Evolutionary conservation across 495 filamentous ascomycete species (phyloP).

Genomic region (Hypoxylon lenormandii): DNA sequence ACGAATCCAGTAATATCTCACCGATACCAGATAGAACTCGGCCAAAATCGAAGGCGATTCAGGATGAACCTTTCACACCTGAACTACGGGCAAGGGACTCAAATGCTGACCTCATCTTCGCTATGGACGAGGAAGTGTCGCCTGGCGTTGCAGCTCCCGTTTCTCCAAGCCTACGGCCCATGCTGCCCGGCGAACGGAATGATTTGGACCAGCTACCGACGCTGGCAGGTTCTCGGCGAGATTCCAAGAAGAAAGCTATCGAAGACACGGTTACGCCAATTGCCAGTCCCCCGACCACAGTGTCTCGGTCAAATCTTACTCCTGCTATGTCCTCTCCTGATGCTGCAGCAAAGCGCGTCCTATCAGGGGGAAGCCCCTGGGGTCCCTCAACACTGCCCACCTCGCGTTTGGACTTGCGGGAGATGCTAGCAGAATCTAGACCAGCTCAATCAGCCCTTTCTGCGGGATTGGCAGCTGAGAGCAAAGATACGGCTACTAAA

Average conservation of each 20-base stretch:
- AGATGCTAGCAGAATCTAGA: constrained; percentile 84
- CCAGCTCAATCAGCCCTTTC: constrained; percentile 75
- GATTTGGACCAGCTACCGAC: constrained; percentile 40
- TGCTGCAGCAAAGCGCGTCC: constrained; percentile 10
- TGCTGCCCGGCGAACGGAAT: constrained; percentile 7
- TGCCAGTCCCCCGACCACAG: constrained; percentile 15
- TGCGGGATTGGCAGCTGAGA: constrained; percentile 72
- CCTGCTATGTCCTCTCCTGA: constrained; percentile 14
- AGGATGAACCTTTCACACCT: constrained; percentile 66
- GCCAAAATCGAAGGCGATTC: constrained; percentile 60
- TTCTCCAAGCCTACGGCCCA: constrained; percentile 35
- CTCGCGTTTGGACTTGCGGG: constrained; percentile 78
- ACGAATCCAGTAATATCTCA: constrained; percentile 65
- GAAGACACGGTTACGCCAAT: constrained; percentile 31
- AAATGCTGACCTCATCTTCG: constrained; percentile 84
- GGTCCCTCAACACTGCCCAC: constrained; percentile 65
- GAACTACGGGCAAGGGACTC: constrained; percentile 74
- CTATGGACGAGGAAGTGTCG: constrained; percentile 85
- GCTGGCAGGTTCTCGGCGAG: constrained; percentile 46
- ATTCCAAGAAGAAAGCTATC: constrained; percentile 53
- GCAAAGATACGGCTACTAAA: constrained; percentile 54
- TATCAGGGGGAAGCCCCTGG: constrained; percentile 69
- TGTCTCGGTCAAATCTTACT: constrained; percentile 1
- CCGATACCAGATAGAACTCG: constrained; percentile 67
- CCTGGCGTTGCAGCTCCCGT: constrained; percentile 17